phyloP scores from a whole-genome alignment of 2,329 filamentous ascomycete species.

The Polychaeton citri region DNA sequence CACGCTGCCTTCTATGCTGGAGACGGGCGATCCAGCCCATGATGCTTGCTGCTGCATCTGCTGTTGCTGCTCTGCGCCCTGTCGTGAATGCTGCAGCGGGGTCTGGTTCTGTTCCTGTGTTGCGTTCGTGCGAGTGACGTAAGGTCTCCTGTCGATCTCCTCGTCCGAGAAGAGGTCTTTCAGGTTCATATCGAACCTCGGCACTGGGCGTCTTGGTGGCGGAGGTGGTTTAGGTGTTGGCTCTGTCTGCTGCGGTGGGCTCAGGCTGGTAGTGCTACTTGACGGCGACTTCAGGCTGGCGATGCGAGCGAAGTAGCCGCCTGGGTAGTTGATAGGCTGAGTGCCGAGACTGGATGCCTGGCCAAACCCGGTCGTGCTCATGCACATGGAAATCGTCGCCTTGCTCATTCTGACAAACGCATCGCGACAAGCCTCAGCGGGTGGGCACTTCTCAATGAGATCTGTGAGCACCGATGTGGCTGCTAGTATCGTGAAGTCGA shows the following conservation, averaged over 20 bases:
- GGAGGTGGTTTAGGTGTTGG: slow-evolving; percentile 1
- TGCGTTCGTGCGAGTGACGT: neutral
- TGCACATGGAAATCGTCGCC: slow-evolving; percentile 89
- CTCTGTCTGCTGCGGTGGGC: slow-evolving; percentile 1
- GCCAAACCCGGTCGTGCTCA: slow-evolving; percentile 73
- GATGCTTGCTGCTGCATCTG: slow-evolving; percentile 17
- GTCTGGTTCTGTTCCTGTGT: neutral
- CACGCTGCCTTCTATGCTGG: slow-evolving; percentile 8
- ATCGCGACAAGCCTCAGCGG: slow-evolving; percentile 85
- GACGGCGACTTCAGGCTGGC: neutral
- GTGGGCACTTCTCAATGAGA: slow-evolving; percentile 86
- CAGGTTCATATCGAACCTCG: slow-evolving; percentile 46
- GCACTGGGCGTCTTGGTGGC: slow-evolving; percentile 28
- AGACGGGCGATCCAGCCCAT: slow-evolving; percentile 8
- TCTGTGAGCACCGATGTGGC: slow-evolving; percentile 87
- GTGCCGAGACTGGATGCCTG: slow-evolving; percentile 16
- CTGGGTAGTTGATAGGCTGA: slow-evolving; percentile 14
- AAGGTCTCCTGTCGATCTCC: slow-evolving; percentile 6
- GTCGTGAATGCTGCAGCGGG: neutral
- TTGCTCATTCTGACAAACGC: slow-evolving; percentile 92
- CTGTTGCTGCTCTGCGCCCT: slow-evolving; percentile 4
- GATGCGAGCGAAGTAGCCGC: slow-evolving; percentile 12
- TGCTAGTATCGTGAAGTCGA: slow-evolving; percentile 91
- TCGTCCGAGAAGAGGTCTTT: slow-evolving; percentile 38
- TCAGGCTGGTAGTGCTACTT: neutral